Conservation (phyloP, 768 basidiomycete genomes). For the Pholiota conissans region DNA sequence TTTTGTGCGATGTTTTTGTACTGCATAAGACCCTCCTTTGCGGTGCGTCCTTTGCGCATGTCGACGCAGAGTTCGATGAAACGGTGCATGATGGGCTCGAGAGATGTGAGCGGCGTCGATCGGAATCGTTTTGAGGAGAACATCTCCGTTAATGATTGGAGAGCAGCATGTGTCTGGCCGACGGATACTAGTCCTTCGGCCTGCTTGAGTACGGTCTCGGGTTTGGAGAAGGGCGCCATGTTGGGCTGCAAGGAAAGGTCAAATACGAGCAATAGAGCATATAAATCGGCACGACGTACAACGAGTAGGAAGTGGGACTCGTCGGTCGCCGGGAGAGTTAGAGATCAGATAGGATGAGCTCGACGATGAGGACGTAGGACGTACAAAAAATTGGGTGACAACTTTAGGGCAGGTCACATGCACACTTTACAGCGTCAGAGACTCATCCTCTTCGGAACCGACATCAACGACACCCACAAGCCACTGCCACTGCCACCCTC, state of each 20-base stretch:
- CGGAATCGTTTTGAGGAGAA: constrained; percentile 93
- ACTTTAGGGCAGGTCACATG: constrained; percentile 24
- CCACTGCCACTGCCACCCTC: no score
- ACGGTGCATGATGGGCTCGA: constrained; percentile 95
- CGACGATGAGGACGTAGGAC: constrained; percentile 13
- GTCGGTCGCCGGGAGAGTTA: constrained; percentile 16
- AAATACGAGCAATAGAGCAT: not conserved
- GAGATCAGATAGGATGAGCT: constrained; percentile 16
- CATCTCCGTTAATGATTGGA: constrained; percentile 90
- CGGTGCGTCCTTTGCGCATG: constrained; percentile 89
- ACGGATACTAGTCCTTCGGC: constrained; percentile 94
- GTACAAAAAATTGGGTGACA: constrained; percentile 22
- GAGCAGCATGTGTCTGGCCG: constrained; percentile 85
- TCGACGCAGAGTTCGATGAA: constrained; percentile 97
- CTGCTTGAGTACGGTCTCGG: constrained; percentile 88
- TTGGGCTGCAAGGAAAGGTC: constrained; percentile 15
- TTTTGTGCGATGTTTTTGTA: constrained; percentile 99
- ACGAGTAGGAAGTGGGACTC: constrained; percentile 20
- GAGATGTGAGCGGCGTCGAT: constrained; percentile 80
- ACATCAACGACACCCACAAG: not conserved
- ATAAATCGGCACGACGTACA: constrained; percentile 10
- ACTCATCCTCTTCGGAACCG: constrained; percentile 8
- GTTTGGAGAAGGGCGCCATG: constrained; percentile 91
- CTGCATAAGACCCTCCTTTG: constrained; percentile 94
- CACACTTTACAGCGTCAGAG: constrained; percentile 5